phyloP scores from a whole-genome alignment of 73 alveolate genomes.

The Tetrahymena thermophila region DNA sequence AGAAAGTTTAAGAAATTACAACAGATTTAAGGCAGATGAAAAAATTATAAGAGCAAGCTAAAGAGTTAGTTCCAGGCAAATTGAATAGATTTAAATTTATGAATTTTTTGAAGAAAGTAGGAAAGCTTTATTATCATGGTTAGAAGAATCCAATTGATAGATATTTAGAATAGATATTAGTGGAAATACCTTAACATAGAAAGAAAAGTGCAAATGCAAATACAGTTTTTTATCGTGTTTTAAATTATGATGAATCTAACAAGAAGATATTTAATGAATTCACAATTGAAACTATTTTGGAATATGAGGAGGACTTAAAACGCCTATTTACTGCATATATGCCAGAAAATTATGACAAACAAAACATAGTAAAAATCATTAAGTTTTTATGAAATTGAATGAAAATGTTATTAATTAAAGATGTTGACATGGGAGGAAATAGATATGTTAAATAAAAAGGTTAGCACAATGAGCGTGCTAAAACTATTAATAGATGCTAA shows the following conservation, averaged over 20 bases:
- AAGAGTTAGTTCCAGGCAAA: neutral
- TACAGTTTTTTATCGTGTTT: neutral
- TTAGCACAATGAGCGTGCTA: neutral
- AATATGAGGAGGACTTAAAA: neutral
- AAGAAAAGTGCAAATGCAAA: neutral
- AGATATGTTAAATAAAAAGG: neutral
- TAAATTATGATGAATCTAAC: neutral
- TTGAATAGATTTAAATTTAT: neutral
- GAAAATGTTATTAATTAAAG: neutral
- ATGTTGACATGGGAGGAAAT: neutral
- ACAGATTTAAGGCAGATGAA: neutral
- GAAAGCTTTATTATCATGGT: neutral
- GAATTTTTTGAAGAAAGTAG: neutral
- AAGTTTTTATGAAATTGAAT: neutral
- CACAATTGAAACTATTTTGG: neutral
- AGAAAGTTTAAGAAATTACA: neutral
- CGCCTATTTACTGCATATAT: neutral
- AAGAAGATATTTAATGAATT: neutral
- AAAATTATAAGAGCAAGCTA: neutral
- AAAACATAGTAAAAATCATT: neutral
- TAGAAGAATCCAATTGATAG: neutral
- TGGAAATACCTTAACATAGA: neutral
- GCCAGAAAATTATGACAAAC: neutral
- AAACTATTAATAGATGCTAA: neutral
- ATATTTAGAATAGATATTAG: neutral